Conservation (phyloP, 495 filamentous ascomycete genomes). For the Penicillium parvum region DNA sequence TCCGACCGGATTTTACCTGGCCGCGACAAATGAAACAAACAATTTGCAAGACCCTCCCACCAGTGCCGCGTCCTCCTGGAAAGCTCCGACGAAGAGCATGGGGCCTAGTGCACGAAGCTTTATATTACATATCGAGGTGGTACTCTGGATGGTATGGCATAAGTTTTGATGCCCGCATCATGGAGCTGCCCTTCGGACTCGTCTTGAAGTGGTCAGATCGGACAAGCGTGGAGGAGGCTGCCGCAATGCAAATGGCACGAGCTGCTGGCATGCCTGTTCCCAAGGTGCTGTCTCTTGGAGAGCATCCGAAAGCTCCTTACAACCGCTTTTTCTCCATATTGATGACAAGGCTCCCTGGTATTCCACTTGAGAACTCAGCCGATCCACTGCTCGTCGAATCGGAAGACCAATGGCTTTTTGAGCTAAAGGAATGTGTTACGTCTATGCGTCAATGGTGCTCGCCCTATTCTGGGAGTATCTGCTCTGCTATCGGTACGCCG, state of each 20-base stretch:
- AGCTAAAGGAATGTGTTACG: constrained; percentile 12
- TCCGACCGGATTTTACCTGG: constrained; percentile 26
- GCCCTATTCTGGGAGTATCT: constrained; percentile 8
- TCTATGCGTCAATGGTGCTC: constrained; percentile 16
- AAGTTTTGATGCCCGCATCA: constrained; percentile 16
- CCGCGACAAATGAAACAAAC: constrained; percentile 12
- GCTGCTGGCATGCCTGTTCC: constrained; percentile 38
- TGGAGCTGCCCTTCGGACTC: constrained; percentile 31
- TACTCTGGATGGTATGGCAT: constrained; percentile 26
- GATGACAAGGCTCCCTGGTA: constrained; percentile 13
- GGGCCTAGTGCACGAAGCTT: constrained; percentile 20
- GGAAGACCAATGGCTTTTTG: constrained; percentile 15
- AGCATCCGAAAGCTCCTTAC: constrained; percentile 30
- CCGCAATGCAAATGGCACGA: constrained; percentile 34
- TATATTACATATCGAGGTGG: constrained; percentile 23
- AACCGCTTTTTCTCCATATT: constrained; percentile 13
- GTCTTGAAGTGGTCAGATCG: constrained; percentile 41
- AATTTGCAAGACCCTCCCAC: constrained; percentile 10
- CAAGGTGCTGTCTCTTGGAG: constrained; percentile 36
- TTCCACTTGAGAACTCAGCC: constrained; percentile 9
- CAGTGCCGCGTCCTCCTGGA: constrained; percentile 5
- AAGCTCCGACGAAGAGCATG: constrained; percentile 6
- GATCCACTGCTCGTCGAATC: constrained; percentile 9
- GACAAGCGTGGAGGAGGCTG: constrained; percentile 37
- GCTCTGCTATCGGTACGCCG: constrained; percentile 7